A percentile compares a stretch with the other conserved stretches of the same genome.
Conservation (phyloP, 1,284 basidiomycete genomes). For the Psilocybe mexicana region DNA sequence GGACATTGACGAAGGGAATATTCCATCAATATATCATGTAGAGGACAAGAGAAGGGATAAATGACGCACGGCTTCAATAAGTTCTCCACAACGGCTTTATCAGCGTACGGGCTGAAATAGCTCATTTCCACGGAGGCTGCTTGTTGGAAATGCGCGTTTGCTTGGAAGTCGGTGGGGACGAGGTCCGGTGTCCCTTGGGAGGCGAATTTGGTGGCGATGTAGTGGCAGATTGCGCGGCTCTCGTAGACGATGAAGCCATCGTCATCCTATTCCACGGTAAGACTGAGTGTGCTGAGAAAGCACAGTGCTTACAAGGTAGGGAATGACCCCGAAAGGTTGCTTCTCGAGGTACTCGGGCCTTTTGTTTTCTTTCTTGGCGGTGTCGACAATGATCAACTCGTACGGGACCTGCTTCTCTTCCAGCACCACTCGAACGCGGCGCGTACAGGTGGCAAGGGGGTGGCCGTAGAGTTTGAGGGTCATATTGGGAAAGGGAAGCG, state of each 20-base stretch:
- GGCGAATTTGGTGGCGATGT: slow-evolving; percentile 41
- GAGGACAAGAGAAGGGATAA: not conserved
- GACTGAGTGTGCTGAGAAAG: too few species aligned
- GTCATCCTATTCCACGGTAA: slow-evolving; percentile 29
- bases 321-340: slow-evolving; percentile 71
- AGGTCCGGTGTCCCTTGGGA: slow-evolving; percentile 32
- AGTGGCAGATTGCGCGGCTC: slow-evolving; percentile 45
- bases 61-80: slow-evolving; percentile 46
- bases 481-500: slow-evolving; percentile 33
- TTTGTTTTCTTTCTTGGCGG: slow-evolving; percentile 49
- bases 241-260: slow-evolving; percentile 47
- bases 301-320: slow-evolving; percentile 48
- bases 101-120: slow-evolving; percentile 40
- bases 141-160: slow-evolving; percentile 51
- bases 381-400: slow-evolving; percentile 45
- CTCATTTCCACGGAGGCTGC: slow-evolving; percentile 49
- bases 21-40: too few species aligned
- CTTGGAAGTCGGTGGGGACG: slow-evolving; percentile 36
- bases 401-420: slow-evolving; percentile 55
- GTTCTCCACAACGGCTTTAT: slow-evolving; percentile 42
- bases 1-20: too few species aligned
- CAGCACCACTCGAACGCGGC: slow-evolving; percentile 44
- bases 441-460: slow-evolving; percentile 41
- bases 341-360: slow-evolving; percentile 37
- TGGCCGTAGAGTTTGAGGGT: slow-evolving; percentile 51